Evolutionary conservation across 345 rosid species (phyloP).

Genomic region (Eucalyptus pumila): DNA sequence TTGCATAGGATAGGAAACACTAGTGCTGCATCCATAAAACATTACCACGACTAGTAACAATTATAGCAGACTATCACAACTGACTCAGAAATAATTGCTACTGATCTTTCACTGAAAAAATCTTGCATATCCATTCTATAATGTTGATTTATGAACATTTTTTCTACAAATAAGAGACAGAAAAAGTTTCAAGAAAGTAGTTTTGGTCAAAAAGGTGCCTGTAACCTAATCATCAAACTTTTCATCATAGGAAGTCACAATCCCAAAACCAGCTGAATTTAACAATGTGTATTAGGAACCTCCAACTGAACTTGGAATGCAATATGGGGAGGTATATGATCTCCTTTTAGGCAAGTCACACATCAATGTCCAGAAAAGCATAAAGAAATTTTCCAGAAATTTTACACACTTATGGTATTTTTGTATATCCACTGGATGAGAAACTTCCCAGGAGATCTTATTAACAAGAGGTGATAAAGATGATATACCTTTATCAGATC

Average conservation of each 20-base stretch:
- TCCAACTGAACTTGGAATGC: not conserved
- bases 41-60: not conserved
- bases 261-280: not conserved
- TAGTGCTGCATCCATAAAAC: not conserved
- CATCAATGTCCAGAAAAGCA: not conserved
- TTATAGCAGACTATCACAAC: not conserved
- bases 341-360: not conserved
- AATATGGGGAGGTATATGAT: not conserved
- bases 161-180: not conserved
- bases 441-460: not conserved
- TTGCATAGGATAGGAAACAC: not conserved
- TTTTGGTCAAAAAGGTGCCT: not conserved
- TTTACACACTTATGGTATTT: not conserved
- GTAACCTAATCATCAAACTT: not conserved
- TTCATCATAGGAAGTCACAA: not conserved
- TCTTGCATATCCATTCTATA: not conserved
- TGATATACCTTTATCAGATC: constrained; percentile 59
- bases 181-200: not conserved
- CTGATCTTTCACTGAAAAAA: not conserved
- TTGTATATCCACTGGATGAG: not conserved
- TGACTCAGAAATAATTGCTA: not conserved
- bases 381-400: not conserved
- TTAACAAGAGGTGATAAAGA: not conserved
- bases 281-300: not conserved
- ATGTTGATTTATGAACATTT: not conserved